Evolutionary conservation across 1,284 basidiomycete species (phyloP), one percentile per base, ranked within the genome.

Genomic region (Trichosporon sp.): DNA sequence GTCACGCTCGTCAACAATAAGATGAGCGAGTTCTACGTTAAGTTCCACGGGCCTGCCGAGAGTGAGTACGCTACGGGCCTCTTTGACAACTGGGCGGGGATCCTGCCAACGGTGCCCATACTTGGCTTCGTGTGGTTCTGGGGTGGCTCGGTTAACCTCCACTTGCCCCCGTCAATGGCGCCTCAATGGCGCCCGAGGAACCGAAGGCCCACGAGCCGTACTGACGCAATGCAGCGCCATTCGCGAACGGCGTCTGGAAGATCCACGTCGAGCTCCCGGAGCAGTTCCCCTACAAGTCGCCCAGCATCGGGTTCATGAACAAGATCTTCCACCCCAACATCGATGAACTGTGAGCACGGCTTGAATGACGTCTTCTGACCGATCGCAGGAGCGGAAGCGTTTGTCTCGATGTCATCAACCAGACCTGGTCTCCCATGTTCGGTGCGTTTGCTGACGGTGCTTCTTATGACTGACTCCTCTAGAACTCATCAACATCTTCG

Each of bases 401-500:
- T 56, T 98, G 95, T 83, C 85, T 98, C 74, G 95, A 97, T 84
- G 95, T 97, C 35, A 97, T 97, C 82, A 97, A 97, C 81, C 94
- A 96, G 85, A 97, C 95, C n/a, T 98, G 95, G 95, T 97, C 95
- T 35, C 95, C 95, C 1, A 98, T 98, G 95, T 98, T 96, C 81
- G 93, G 93, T 94, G 81, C 70, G 87, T 76, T n/a, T 27, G 69
- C 81, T 25, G n/a, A 9, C 29, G 21, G 6, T 31, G 74, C 75
- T n/a, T 25, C 1, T 21, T 34, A 11, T 11, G 23, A 44, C 67
- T 74, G 38, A 66, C 67, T 21, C 42, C 12, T 18, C 0, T 77
- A 95, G 96, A 98, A 85, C 95, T 98, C 90, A 93, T 98, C 86
- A 99, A 99, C 83, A 98, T 99, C 77, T 99, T 99, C 78, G 97